Evolutionary conservation across 2,329 filamentous ascomycete species (phyloP).

Genomic region (Alternaria triticimaculans): DNA sequence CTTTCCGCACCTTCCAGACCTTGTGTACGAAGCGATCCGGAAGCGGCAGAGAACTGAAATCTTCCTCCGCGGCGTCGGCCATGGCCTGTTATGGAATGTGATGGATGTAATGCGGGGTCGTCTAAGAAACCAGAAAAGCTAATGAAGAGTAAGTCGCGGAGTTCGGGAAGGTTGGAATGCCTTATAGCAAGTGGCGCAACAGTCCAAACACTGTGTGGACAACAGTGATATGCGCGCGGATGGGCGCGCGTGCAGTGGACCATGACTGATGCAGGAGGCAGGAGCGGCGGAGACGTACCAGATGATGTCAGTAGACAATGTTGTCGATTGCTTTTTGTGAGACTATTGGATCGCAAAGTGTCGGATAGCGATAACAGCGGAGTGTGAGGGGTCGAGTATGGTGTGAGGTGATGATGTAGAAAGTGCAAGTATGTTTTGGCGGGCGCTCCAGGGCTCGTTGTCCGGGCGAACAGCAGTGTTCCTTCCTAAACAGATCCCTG

Average conservation of each 20-base stretch:
- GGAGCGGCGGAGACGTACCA: conserved; percentile 12
- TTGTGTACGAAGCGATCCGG: conserved; percentile 86
- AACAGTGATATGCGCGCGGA: background rate
- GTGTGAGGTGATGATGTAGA: conserved; percentile 5
- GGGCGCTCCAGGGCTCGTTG: conserved; percentile 2
- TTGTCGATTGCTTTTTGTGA: background rate
- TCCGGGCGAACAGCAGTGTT: conserved; percentile 10
- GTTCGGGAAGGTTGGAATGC: background rate
- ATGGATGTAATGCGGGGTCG: conserved; percentile 13
- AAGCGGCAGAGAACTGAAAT: conserved; percentile 77
- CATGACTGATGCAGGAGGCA: background rate
- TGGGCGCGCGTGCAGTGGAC: conserved; percentile 2
- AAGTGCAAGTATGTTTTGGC: conserved; percentile 8
- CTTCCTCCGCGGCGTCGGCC: conserved; percentile 80
- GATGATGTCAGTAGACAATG: conserved; percentile 8
- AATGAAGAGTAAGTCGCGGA: conserved; percentile 11
- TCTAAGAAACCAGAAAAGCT: background rate
- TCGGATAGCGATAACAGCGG: conserved; percentile 2
- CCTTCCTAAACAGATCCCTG: conserved; percentile 15
- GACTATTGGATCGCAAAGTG: background rate
- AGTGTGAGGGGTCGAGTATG: background rate
- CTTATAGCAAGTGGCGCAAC: background rate
- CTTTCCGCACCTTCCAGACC: conserved; percentile 97
- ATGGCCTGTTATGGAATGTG: conserved; percentile 56
- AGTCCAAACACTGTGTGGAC: background rate